Evolutionary conservation across 2,329 filamentous ascomycete genomes (phyloP).

Genomic region (Aspergillus spinulosporus): DNA sequence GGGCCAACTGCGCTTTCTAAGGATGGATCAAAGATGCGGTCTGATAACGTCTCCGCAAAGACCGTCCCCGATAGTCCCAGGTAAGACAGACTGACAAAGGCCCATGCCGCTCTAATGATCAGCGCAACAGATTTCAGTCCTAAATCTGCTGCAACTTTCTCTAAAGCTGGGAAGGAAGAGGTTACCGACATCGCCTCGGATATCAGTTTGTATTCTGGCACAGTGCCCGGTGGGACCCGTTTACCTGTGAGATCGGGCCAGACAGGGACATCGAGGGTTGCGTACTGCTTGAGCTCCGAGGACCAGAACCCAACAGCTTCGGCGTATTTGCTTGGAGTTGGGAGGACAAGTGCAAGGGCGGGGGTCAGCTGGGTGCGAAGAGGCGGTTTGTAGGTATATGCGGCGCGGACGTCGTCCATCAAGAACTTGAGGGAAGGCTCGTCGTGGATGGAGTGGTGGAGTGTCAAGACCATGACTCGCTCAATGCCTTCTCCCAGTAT

Average conservation of each 20-base stretch:
- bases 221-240: conserved; percentile 15
- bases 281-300: conserved; percentile 25
- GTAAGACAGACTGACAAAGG: conserved; percentile 29
- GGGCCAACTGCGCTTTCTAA: conserved; percentile 34
- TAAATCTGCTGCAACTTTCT: conserved; percentile 23
- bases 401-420: conserved; percentile 27
- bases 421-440: conserved; percentile 34
- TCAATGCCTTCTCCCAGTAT: conserved; percentile 29
- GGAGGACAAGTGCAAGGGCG: conserved; percentile 29
- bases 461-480: conserved; percentile 37
- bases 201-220: conserved; percentile 22
- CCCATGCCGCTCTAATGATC: conserved; percentile 33
- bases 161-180: conserved; percentile 21
- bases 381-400: conserved; percentile 26
- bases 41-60: conserved; percentile 36
- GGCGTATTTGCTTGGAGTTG: conserved; percentile 16
- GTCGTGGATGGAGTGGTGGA: conserved; percentile 39
- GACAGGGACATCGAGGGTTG: conserved; percentile 24
- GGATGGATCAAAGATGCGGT: conserved; percentile 29
- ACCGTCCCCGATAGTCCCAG: conserved; percentile 30
- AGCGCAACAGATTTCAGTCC: conserved; percentile 32
- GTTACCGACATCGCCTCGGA: conserved; percentile 21
- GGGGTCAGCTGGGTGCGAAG: conserved; percentile 30
- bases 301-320: conserved; percentile 29
- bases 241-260: conserved; percentile 33